Percentiles rank a stretch among this genome's conserved stretches.
Conservation (phyloP, 169 alveolate genomes). For the Plasmodium gonderi region DNA sequence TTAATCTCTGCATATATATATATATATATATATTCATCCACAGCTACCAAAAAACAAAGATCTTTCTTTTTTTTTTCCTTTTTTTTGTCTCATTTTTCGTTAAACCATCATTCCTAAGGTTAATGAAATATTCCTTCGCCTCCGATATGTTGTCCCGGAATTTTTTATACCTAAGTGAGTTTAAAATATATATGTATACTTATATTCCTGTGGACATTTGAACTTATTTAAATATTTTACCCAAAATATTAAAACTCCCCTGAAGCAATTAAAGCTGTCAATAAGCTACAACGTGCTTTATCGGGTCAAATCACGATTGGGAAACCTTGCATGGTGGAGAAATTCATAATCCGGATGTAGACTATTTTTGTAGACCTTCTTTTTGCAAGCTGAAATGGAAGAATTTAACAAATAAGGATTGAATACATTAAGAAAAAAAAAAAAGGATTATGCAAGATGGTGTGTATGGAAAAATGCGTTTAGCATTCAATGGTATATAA, state of each 20-base stretch:
- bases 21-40: neutral
- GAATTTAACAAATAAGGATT: neutral
- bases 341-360: constrained; percentile 84
- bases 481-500: neutral
- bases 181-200: neutral
- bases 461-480: neutral
- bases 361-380: constrained; percentile 78
- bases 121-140: constrained; percentile 49
- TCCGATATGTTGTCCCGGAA: constrained; percentile 43
- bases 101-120: constrained; percentile 49
- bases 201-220: constrained; percentile 11
- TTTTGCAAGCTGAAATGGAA: constrained; percentile 79
- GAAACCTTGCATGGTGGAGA: constrained; percentile 79
- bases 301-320: neutral
- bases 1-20: neutral
- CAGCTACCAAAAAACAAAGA: neutral
- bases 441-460: neutral
- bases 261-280: neutral
- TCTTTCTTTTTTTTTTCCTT: neutral
- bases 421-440: neutral
- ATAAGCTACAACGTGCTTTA: too few species aligned
- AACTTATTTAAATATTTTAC: neutral
- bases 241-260: neutral
- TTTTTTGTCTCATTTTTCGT: neutral
- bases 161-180: constrained; percentile 14